Base-by-base conservation (phyloP, 1,139 yeast genomes). In the Candida freyschussii region DNA sequence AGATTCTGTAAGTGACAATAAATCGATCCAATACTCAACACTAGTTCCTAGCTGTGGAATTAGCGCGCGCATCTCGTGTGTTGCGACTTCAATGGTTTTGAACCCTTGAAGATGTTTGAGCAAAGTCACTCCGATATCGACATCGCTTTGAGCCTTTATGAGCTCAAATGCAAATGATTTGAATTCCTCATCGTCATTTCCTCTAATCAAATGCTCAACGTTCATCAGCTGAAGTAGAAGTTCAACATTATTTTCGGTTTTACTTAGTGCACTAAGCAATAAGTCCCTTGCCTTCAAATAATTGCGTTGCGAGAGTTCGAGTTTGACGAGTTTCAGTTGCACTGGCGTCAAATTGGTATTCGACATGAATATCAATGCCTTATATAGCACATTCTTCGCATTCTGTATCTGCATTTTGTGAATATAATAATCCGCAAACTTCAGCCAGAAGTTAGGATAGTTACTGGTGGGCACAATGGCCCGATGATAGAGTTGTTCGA, bases 401-500 rank as follows among this genome's bases (percentile, higher is more conserved):
- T 49, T 43, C 11, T 55, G 55, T 13, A 55, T 39, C 15, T 62
- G 47, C 13, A 57, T 53, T 12, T 49, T 39, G 22, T 53, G 50
- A 1, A 72, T 47, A 30, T 60, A 59, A 44, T 57, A 72, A 45
- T 83, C 67, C 2, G 75, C 59, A 48, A 74, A 80, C 32, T 75
- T 68, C 17, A 78, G 52, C 89, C 93, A 83, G 27, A 82, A 61
- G 23, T 60, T 62, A 2, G 73, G 70, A 43, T 78, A 72, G 11
- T 59, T 53, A 1, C 78, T 75, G 4, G 77, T 65, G 0, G 72
- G 59, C 5, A 75, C 61, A 5, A 80, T 41, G 29, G 80, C 72
- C 36, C 89, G 57, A 43, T 77, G 80, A 48, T 77, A 84, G 1
- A 69, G 50, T 21, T 69, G 60, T 9, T 56, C 55, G 6, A 70